Percentiles rank a stretch among this genome's conserved stretches.
These are phyloP conservation scores for Cerioporus squamosus DNA, from an alignment of 1,284 basidiomycete species.

Conservation along the genomic window DNA sequence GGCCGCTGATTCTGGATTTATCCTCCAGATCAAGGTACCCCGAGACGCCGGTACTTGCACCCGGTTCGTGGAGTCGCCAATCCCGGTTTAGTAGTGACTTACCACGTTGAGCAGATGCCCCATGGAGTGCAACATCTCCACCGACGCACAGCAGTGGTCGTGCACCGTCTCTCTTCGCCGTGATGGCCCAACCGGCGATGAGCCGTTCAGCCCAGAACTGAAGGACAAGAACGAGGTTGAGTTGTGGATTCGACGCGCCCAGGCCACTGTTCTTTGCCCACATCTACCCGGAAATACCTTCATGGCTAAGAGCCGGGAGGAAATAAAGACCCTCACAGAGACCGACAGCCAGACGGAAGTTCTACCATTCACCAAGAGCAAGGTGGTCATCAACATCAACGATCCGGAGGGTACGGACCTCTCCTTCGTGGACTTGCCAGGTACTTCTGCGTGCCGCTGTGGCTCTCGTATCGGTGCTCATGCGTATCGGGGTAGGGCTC, in stretches of 20 bases:
- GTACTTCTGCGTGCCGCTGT: constrained; percentile 22
- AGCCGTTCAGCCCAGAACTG: constrained; percentile 28
- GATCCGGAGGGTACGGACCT: constrained; percentile 49
- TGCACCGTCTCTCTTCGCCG: constrained; percentile 36
- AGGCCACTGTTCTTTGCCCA: constrained; percentile 35
- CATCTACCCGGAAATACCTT: constrained; percentile 15
- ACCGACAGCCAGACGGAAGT: constrained; percentile 6
- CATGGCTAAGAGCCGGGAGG: constrained; percentile 18
- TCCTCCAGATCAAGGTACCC: constrained; percentile 56
- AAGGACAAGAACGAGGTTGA: constrained; percentile 30
- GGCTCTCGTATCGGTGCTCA: background rate
- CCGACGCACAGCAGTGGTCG: constrained; percentile 29
- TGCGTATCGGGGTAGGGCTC: constrained; percentile 41
- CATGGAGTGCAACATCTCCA: constrained; percentile 29
- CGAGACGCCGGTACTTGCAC: constrained; percentile 65
- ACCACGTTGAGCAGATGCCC: constrained; percentile 22
- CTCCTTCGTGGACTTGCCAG: constrained; percentile 59
- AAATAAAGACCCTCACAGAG: constrained; percentile 18
- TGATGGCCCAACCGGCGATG: background rate
- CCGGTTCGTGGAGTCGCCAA: constrained; percentile 36
- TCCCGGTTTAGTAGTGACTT: background rate
- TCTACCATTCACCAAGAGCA: constrained; percentile 30
- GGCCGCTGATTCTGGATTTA: background rate
- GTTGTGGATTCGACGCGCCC: constrained; percentile 35
- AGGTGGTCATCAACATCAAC: constrained; percentile 34